These are phyloP conservation scores for Thelonectria discophora DNA, from an alignment of 2,329 filamentous ascomycete species.

Conservation along the genomic window DNA sequence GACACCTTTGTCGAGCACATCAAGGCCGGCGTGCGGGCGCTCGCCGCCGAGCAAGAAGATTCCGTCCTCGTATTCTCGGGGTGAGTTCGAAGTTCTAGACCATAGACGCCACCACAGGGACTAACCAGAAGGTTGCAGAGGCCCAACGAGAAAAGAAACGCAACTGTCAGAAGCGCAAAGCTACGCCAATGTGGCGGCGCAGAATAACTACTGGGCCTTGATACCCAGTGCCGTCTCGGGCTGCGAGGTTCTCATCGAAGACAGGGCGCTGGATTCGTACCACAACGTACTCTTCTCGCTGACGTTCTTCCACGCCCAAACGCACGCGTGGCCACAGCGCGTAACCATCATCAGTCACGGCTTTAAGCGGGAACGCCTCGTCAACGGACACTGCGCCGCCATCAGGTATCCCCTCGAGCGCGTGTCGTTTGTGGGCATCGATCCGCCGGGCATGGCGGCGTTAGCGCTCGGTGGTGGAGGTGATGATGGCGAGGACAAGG, in stretches of 20 bases:
- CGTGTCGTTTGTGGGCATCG: conserved; percentile 68
- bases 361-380: conserved; percentile 72
- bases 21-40: conserved; percentile 65
- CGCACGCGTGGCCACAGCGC: conserved; percentile 60
- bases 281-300: conserved; percentile 85
- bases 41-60: conserved; percentile 54
- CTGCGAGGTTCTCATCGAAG: conserved; percentile 65
- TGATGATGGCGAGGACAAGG: conserved; percentile 42
- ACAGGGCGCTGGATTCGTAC: conserved; percentile 82
- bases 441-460: conserved; percentile 62
- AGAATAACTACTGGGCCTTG: conserved; percentile 58
- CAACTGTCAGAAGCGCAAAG: conserved; percentile 67
- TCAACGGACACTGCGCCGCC: conserved; percentile 70
- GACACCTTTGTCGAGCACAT: conserved; percentile 83
- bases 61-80: conserved; percentile 77
- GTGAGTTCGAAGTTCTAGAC: conserved; percentile 50
- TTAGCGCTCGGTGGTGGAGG: conserved; percentile 35
- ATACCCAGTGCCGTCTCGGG: conserved; percentile 34
- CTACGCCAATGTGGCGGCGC: conserved; percentile 64
- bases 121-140: conserved; percentile 53
- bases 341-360: conserved; percentile 74
- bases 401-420: conserved; percentile 61
- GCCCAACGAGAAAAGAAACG: conserved; percentile 68
- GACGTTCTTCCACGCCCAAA: conserved; percentile 54
- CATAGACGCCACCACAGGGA: not conserved